These are phyloP conservation scores for Xerocomellus amylosporus DNA, from an alignment of 768 basidiomycete genomes.

Conservation along the genomic window DNA sequence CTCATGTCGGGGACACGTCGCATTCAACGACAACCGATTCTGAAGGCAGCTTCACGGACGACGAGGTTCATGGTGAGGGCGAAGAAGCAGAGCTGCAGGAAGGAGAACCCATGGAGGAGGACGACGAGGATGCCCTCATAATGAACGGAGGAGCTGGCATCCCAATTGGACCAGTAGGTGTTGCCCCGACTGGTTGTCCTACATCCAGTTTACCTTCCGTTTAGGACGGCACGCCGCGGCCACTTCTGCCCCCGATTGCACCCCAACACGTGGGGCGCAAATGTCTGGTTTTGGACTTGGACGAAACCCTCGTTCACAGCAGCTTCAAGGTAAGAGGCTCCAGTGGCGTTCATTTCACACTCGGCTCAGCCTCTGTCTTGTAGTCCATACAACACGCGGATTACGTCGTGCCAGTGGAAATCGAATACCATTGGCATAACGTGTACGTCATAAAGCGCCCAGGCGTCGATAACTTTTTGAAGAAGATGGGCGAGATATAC, in stretches of 20 bases:
- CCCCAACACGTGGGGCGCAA: conserved; percentile 85
- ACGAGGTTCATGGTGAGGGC: conserved; percentile 65
- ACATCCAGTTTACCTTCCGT: conserved; percentile 2
- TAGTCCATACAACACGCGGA: conserved; percentile 94
- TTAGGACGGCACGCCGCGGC: conserved; percentile 83
- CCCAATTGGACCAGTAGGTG: conserved; percentile 83
- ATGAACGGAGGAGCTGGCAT: conserved; percentile 92
- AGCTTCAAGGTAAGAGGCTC: conserved; percentile 83
- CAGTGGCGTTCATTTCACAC: neutral
- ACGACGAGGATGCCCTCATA: conserved; percentile 89
- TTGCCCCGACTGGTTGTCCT: neutral
- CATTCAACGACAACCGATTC: conserved; percentile 34
- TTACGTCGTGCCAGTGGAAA: conserved; percentile 98
- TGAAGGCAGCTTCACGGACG: conserved; percentile 49
- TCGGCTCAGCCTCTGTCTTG: conserved; percentile 11
- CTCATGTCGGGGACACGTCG: conserved; percentile 30
- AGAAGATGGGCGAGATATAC: conserved; percentile 98
- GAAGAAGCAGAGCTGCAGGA: conserved; percentile 65
- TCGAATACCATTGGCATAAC: conserved; percentile 97
- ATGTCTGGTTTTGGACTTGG: conserved; percentile 94
- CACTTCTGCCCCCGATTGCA: conserved; percentile 82
- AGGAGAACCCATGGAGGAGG: conserved; percentile 62
- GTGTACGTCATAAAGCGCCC: conserved; percentile 99
- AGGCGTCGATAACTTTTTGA: conserved; percentile 94
- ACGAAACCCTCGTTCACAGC: conserved; percentile 95